These are phyloP conservation scores for Thalia dealbata DNA, from an alignment of 176 grass and related monocot genomes.

Conservation along the genomic window DNA sequence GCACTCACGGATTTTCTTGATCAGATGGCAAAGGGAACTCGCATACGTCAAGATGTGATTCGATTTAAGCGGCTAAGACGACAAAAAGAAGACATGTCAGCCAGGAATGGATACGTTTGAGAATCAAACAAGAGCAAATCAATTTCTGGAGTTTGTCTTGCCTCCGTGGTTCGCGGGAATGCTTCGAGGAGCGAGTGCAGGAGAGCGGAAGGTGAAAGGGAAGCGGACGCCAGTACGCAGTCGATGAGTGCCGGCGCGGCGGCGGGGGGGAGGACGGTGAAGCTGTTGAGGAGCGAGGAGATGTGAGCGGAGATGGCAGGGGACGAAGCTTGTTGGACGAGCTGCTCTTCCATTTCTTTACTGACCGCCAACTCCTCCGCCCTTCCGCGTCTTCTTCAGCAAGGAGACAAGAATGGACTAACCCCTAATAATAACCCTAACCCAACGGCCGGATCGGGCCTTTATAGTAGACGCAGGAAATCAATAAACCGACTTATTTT, in stretches of 20 bases:
- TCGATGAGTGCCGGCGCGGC: conserved; percentile 59
- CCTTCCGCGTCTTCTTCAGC: too few species aligned
- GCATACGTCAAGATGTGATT: conserved; percentile 35
- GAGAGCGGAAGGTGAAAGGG: conserved; percentile 34
- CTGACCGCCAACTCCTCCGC: background rate
- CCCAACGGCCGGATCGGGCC: too few species aligned
- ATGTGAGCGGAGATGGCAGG: conserved; percentile 17
- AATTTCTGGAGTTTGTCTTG: conserved; percentile 6
- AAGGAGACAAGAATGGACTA: too few species aligned
- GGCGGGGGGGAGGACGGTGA: conserved; percentile 31
- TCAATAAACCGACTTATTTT: too few species aligned
- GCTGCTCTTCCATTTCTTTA: background rate
- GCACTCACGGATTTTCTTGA: conserved; percentile 30
- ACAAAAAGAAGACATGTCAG: conserved; percentile 8
- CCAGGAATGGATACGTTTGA: background rate
- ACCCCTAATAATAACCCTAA: too few species aligned
- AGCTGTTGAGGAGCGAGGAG: conserved; percentile 49
- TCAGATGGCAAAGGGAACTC: conserved; percentile 58
- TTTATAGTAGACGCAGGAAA: too few species aligned
- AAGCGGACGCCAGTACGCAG: conserved; percentile 59
- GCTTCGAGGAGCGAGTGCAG: conserved; percentile 57
- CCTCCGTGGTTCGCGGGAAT: conserved; percentile 30
- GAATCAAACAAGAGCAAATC: background rate
- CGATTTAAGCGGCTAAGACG: conserved; percentile 20
- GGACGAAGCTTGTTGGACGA: conserved; percentile 2